Percentiles rank a stretch among this genome's conserved stretches.
Evolutionary conservation across 2,329 filamentous ascomycete genomes (phyloP).

Genomic region (Triangularia verruculosa): DNA sequence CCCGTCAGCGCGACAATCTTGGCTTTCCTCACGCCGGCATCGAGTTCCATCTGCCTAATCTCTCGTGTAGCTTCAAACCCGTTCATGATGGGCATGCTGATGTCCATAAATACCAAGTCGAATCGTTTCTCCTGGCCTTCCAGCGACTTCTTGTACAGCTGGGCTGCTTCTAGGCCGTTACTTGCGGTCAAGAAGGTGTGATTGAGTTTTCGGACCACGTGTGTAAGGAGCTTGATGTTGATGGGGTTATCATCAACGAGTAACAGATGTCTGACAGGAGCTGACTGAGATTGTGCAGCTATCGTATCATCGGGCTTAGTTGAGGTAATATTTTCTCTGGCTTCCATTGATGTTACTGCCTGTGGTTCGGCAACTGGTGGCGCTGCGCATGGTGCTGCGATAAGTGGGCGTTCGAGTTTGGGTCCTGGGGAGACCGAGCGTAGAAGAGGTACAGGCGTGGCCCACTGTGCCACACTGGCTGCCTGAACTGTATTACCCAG

Average conservation of each 20-base stretch:
- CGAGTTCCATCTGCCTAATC: constrained; percentile 30
- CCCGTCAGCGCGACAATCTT: constrained; percentile 46
- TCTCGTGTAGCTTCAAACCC: constrained; percentile 31
- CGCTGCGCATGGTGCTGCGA: not conserved
- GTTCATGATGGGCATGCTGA: constrained; percentile 35
- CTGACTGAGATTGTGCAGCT: not conserved
- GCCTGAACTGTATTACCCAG: not conserved
- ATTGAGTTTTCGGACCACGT: constrained; percentile 38
- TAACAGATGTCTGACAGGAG: constrained; percentile 27
- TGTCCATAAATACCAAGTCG: constrained; percentile 44
- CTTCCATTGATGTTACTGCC: not conserved
- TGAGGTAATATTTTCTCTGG: not conserved
- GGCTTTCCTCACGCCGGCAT: constrained; percentile 9
- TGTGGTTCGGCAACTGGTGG: not conserved
- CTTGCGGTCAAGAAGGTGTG: constrained; percentile 41
- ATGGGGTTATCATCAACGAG: constrained; percentile 44
- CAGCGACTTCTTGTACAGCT: constrained; percentile 36
- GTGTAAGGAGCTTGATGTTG: constrained; percentile 39
- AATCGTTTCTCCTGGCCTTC: constrained; percentile 35
- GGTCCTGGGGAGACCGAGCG: not conserved
- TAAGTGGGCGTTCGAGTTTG: not conserved
- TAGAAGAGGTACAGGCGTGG: not conserved
- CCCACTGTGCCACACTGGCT: not conserved
- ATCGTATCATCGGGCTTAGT: not conserved
- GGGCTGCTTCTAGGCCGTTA: constrained; percentile 48